phyloP scores from a whole-genome alignment of 495 filamentous ascomycete species.

The Lasiosphaeris hirsuta region DNA sequence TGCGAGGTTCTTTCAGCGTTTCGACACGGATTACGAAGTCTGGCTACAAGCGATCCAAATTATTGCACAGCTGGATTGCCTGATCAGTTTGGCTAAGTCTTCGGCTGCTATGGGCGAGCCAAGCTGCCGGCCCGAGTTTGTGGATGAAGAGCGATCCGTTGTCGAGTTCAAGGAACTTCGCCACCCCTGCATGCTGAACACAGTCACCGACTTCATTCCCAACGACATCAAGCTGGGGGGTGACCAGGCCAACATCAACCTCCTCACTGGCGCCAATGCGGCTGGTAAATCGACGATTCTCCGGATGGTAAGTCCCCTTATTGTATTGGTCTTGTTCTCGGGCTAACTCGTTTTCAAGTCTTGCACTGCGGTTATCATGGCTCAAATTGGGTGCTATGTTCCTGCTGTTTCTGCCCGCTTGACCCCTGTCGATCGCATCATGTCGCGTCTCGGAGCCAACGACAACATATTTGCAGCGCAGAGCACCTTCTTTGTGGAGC shows the following conservation, averaged over 20 bases:
- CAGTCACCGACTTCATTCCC: conserved; percentile 91
- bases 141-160: conserved; percentile 78
- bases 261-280: conserved; percentile 95
- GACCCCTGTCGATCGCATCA: conserved; percentile 94
- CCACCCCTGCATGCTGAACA: conserved; percentile 89
- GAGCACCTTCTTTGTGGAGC: conserved; percentile 96
- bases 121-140: conserved; percentile 82
- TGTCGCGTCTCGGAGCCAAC: conserved; percentile 96
- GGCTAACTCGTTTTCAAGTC: conserved; percentile 44
- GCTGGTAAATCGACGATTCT: conserved; percentile 98
- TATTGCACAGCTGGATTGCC: conserved; percentile 88
- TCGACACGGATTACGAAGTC: conserved; percentile 80
- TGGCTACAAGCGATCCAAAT: conserved; percentile 88
- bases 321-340: background rate
- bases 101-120: conserved; percentile 79
- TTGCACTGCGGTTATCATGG: conserved; percentile 95
- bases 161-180: conserved; percentile 89
- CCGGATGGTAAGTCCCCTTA: conserved; percentile 68
- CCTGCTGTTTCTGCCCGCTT: conserved; percentile 79
- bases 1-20: conserved; percentile 76
- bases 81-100: conserved; percentile 87
- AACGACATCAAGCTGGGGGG: conserved; percentile 92
- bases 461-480: conserved; percentile 99
- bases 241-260: conserved; percentile 72
- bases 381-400: conserved; percentile 95